phyloP scores from a whole-genome alignment of 441 rosid species.

The Pelargonium hybrid region DNA sequence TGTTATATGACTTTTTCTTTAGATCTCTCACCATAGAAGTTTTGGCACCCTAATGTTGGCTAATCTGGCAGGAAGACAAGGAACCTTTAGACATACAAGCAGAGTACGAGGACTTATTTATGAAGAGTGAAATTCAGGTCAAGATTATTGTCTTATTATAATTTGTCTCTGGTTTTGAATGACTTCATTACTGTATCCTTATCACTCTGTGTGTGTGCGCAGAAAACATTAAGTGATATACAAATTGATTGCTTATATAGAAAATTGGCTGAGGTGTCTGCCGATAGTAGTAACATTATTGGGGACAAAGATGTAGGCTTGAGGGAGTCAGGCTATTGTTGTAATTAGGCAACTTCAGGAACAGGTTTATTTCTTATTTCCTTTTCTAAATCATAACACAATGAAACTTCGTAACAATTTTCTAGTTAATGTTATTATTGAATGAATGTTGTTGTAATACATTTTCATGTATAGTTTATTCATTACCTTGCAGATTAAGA shows the following conservation, averaged over 20 bases:
- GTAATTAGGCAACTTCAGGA: constrained; percentile 82
- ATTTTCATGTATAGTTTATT: constrained; percentile 7
- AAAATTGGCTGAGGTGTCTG: constrained; percentile 37
- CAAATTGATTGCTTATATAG: constrained; percentile 56
- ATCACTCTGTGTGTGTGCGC: constrained; percentile 13
- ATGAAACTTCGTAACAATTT: not conserved
- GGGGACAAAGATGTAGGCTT: constrained; percentile 30
- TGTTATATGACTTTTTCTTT: constrained; percentile 26
- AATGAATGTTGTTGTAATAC: constrained; percentile 1
- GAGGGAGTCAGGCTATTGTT: constrained; percentile 53
- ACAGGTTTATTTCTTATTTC: constrained; percentile 44
- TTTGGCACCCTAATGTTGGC: constrained; percentile 22
- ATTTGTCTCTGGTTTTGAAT: constrained; percentile 16
- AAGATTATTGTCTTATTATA: constrained; percentile 22
- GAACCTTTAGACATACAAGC: constrained; percentile 37
- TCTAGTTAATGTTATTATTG: not conserved
- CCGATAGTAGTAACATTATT: constrained; percentile 16
- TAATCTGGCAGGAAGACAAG: constrained; percentile 43
- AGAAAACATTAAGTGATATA: constrained; percentile 54
- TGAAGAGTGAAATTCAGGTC: constrained; percentile 57
- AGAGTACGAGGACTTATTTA: constrained; percentile 60
- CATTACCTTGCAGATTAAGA: constrained; percentile 40
- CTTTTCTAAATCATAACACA: not conserved
- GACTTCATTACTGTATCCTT: not conserved
- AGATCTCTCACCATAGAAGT: constrained; percentile 15